Conservation (phyloP, 495 filamentous ascomycete genomes). For the Rhizodiscina lignyota region DNA sequence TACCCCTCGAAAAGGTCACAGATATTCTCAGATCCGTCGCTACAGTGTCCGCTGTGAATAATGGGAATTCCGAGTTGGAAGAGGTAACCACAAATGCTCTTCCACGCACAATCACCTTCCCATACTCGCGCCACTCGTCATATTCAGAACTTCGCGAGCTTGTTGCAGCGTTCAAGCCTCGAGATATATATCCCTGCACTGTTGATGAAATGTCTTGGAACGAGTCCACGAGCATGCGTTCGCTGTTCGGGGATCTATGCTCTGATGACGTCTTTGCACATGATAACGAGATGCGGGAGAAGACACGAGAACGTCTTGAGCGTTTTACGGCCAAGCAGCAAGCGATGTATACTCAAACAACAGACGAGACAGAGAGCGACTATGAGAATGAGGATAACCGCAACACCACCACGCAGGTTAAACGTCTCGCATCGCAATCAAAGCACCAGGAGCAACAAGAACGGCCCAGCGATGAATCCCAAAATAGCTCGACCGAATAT, state of each 20-base stretch:
- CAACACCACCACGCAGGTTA: neutral
- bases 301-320: conserved; percentile 1
- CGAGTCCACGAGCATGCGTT: conserved; percentile 40
- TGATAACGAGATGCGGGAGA: conserved; percentile 42
- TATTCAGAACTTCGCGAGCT: conserved; percentile 63
- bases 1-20: neutral
- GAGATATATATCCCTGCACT: conserved; percentile 74
- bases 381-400: neutral
- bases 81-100: neutral
- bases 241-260: conserved; percentile 59
- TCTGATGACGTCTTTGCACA: conserved; percentile 41
- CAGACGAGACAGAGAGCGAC: neutral
- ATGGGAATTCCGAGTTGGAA: neutral
- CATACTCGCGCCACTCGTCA: conserved; percentile 84
- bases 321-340: neutral
- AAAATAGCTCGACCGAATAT: neutral
- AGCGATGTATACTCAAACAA: neutral
- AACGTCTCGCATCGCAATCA: neutral
- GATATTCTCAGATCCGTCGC: neutral
- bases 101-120: conserved; percentile 34
- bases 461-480: neutral
- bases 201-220: conserved; percentile 48
- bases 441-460: neutral
- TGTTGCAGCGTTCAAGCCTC: conserved; percentile 48
- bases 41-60: neutral